Evolutionary conservation across 352 stramenopile species (phyloP).

Genomic region (Plasmopara muralis): DNA sequence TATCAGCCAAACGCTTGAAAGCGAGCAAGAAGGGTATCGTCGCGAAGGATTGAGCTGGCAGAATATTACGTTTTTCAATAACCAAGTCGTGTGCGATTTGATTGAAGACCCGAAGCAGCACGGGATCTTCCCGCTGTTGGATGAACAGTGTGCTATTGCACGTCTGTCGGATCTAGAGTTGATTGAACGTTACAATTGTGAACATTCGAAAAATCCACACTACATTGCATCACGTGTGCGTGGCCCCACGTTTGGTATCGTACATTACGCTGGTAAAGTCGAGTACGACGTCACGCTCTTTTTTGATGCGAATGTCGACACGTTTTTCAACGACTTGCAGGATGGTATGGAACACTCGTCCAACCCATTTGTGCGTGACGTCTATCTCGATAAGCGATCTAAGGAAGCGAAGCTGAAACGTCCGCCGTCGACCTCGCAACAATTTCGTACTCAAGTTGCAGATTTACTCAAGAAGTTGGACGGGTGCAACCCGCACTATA

Average conservation of each 20-base stretch:
- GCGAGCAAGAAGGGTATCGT: constrained; percentile 73
- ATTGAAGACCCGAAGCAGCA: constrained; percentile 82
- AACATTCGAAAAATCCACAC: constrained; percentile 64
- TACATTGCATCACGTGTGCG: constrained; percentile 68
- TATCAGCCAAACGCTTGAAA: constrained; percentile 76
- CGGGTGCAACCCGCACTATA: constrained; percentile 86
- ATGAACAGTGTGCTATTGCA: constrained; percentile 75
- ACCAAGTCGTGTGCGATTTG: constrained; percentile 84
- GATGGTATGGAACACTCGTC: constrained; percentile 63
- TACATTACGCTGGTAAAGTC: constrained; percentile 83
- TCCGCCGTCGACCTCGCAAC: constrained; percentile 73
- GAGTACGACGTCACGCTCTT: constrained; percentile 84
- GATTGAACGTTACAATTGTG: constrained; percentile 71
- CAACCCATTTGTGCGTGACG: constrained; percentile 61
- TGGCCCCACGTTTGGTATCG: constrained; percentile 68
- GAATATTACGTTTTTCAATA: constrained; percentile 81
- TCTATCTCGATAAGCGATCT: constrained; percentile 77
- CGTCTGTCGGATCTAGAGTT: constrained; percentile 63
- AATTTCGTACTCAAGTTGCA: constrained; percentile 75
- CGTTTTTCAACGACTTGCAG: constrained; percentile 80
- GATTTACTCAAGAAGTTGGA: constrained; percentile 81
- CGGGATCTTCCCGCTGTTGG: constrained; percentile 74
- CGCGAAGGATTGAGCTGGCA: constrained; percentile 71
- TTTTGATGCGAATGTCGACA: constrained; percentile 81
- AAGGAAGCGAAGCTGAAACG: constrained; percentile 81